phyloP scores from a whole-genome alignment of 495 filamentous ascomycete genomes.

The Thermochaetoides thermophila region DNA sequence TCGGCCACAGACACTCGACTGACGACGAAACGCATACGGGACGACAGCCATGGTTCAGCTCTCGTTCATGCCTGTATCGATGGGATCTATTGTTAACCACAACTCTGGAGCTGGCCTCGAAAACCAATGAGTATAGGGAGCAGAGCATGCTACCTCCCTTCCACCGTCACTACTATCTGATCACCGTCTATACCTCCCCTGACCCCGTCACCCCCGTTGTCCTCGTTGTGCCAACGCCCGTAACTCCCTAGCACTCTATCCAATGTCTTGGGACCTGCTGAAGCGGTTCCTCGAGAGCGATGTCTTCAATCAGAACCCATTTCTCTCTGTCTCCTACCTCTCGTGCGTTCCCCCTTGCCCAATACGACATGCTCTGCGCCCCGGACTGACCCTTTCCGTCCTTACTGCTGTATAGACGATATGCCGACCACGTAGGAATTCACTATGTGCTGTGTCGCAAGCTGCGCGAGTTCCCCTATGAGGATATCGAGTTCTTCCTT shows the following conservation, averaged over 20 bases:
- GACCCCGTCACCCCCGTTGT: neutral
- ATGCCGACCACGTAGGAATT: slow-evolving; percentile 68
- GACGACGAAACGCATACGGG: neutral
- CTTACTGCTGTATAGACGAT: slow-evolving; percentile 39
- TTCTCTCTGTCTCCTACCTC: slow-evolving; percentile 64
- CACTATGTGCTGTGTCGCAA: slow-evolving; percentile 69
- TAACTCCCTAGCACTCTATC: slow-evolving; percentile 11
- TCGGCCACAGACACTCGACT: neutral
- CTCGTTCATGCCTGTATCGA: slow-evolving; percentile 1
- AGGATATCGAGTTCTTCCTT: slow-evolving; percentile 74
- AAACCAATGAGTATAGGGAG: slow-evolving; percentile 5
- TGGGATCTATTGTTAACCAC: neutral
- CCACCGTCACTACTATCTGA: slow-evolving; percentile 8
- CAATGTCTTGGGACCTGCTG: slow-evolving; percentile 47
- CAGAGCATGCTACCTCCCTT: slow-evolving; percentile 13
- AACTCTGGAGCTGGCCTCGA: neutral
- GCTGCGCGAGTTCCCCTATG: slow-evolving; percentile 64
- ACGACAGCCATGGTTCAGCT: slow-evolving; percentile 13
- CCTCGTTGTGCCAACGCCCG: neutral
- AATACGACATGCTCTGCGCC: neutral
- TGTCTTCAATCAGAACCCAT: slow-evolving; percentile 69
- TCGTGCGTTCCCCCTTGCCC: slow-evolving; percentile 35
- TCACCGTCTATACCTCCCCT: slow-evolving; percentile 4
- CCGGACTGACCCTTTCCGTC: slow-evolving; percentile 8
- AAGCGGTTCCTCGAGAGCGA: slow-evolving; percentile 68